These are phyloP conservation scores for Tulasnella sp. DNA, from an alignment of 768 basidiomycete genomes.

Conservation along the genomic window DNA sequence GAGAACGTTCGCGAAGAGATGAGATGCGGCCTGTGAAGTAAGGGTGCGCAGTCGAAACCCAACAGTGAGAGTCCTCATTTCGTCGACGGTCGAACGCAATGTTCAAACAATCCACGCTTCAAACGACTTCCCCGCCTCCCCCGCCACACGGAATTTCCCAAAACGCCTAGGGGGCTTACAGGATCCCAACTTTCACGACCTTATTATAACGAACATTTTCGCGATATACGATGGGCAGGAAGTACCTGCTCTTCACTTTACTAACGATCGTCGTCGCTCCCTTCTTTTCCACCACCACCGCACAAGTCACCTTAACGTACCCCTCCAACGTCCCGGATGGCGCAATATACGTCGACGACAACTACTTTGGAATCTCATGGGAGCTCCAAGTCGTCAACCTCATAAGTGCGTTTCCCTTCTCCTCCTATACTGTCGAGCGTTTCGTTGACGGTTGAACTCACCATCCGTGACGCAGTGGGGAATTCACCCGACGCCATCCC, in stretches of 20 bases:
- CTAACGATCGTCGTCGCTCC: neutral
- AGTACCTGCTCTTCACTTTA: neutral
- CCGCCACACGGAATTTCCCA: neutral
- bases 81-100: neutral
- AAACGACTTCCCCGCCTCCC: neutral
- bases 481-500: slow-evolving; percentile 11
- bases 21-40: no score
- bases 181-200: neutral
- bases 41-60: neutral
- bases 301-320: slow-evolving; percentile 7
- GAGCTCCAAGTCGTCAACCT: slow-evolving; percentile 13
- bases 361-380: slow-evolving; percentile 13
- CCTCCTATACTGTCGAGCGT: neutral
- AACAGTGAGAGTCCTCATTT: neutral
- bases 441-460: neutral
- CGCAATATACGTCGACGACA: slow-evolving; percentile 13
- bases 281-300: neutral
- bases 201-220: neutral
- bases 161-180: neutral
- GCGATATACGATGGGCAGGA: neutral
- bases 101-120: neutral
- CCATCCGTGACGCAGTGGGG: neutral
- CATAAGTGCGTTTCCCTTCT: neutral
- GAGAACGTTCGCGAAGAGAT: no score
- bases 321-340: slow-evolving; percentile 8